Percentiles rank a stretch among this genome's conserved stretches.
Conservation (phyloP, 2,329 filamentous ascomycete genomes). For the Didymella exigua region DNA sequence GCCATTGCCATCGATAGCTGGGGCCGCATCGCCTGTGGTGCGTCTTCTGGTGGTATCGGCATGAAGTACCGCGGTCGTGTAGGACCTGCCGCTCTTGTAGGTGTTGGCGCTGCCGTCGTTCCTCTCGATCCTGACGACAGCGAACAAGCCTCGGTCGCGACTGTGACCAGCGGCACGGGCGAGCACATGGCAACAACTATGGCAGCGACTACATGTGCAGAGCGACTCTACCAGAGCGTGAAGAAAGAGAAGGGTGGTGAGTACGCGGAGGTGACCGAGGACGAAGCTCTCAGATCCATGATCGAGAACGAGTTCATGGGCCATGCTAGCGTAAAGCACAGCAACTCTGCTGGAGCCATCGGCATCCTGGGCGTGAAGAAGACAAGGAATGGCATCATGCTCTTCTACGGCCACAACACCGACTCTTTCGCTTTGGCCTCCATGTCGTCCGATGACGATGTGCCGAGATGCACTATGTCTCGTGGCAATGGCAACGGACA, state of each 20-base stretch:
- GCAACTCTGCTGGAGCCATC: constrained; percentile 83
- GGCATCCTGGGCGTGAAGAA: constrained; percentile 92
- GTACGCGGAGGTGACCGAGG: constrained; percentile 72
- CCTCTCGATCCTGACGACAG: constrained; percentile 74
- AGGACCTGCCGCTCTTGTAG: constrained; percentile 90
- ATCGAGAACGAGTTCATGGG: constrained; percentile 90
- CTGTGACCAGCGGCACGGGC: constrained; percentile 91
- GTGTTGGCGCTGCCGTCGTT: constrained; percentile 88
- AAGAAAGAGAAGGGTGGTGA: constrained; percentile 65
- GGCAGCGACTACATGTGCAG: constrained; percentile 84
- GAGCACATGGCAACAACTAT: constrained; percentile 98
- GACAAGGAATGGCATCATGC: constrained; percentile 72
- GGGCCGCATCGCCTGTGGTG: constrained; percentile 90
- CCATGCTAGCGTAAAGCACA: constrained; percentile 82
- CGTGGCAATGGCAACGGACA: constrained; percentile 63
- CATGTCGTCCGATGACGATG: constrained; percentile 78
- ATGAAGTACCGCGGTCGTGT: constrained; percentile 96
- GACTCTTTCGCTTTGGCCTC: constrained; percentile 86
- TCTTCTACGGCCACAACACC: constrained; percentile 97
- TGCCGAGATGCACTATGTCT: constrained; percentile 86
- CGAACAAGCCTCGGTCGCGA: constrained; percentile 73
- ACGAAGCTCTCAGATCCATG: constrained; percentile 77
- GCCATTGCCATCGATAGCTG: constrained; percentile 88
- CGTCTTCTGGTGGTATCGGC: constrained; percentile 95
- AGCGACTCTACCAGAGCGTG: constrained; percentile 77